Conservation (phyloP, 192 early-diverging fungal genomes). For the Cladochytrium replicatum region DNA sequence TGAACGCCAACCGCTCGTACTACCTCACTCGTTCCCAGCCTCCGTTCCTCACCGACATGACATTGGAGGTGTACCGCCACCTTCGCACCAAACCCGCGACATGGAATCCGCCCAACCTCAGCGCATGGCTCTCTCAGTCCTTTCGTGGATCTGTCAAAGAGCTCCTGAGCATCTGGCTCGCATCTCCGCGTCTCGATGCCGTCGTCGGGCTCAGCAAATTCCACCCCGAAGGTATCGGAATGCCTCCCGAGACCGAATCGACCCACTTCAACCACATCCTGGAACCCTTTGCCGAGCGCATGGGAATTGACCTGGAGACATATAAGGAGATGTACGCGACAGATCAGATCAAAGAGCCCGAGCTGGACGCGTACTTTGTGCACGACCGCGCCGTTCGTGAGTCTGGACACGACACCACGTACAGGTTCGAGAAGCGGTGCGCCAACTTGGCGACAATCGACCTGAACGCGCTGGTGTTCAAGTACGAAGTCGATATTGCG, state of each 20-base stretch:
- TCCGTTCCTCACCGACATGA: constrained; percentile 97
- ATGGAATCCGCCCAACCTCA: constrained; percentile 18
- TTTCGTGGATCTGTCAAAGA: constrained; percentile 80
- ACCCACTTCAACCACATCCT: constrained; percentile 63
- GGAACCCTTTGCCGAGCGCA: constrained; percentile 61
- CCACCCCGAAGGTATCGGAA: constrained; percentile 80
- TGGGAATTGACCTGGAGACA: constrained; percentile 24
- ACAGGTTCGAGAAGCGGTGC: constrained; percentile 82
- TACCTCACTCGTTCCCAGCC: constrained; percentile 96
- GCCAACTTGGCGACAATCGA: constrained; percentile 90
- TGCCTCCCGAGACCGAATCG: constrained; percentile 94
- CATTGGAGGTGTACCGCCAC: constrained; percentile 61
- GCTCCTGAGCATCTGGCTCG: constrained; percentile 87
- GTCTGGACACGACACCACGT: constrained; percentile 95
- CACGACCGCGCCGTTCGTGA: constrained; percentile 97
- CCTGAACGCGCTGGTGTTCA: constrained; percentile 86
- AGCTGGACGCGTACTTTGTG: constrained; percentile 89
- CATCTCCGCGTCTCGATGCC: constrained; percentile 62
- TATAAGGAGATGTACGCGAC: constrained; percentile 65
- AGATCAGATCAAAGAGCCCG: constrained; percentile 61
- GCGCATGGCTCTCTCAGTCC: constrained; percentile 59
- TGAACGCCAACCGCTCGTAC: constrained; percentile 97
- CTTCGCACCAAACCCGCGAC: constrained; percentile 33
- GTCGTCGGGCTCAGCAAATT: constrained; percentile 72
- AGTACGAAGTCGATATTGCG: constrained; percentile 89